Percentiles rank a stretch among this genome's conserved stretches.
These are phyloP conservation scores for Davidsoniella eucalypti DNA, from an alignment of 2,329 filamentous ascomycete species.

Conservation along the genomic window DNA sequence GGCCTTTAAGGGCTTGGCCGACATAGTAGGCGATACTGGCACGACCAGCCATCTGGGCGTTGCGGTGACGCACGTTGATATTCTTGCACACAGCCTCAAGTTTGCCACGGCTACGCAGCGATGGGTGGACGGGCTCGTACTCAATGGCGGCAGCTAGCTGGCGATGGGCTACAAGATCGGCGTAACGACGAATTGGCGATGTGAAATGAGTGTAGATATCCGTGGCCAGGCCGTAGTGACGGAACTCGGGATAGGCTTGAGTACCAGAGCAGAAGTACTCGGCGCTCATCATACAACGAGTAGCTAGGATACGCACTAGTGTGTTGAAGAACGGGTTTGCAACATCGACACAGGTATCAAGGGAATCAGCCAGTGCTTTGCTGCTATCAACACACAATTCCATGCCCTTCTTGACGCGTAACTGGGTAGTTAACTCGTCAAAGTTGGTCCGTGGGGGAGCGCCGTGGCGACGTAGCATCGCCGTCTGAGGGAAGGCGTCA, in stretches of 20 bases:
- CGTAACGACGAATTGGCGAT: slow-evolving; percentile 89
- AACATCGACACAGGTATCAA: slow-evolving; percentile 68
- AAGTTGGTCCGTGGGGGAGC: slow-evolving; percentile 93
- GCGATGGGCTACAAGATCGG: slow-evolving; percentile 85
- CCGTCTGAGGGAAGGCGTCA: slow-evolving; percentile 84
- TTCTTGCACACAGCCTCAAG: slow-evolving; percentile 94
- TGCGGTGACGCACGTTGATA: slow-evolving; percentile 93
- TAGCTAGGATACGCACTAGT: slow-evolving; percentile 89
- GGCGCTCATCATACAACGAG: slow-evolving; percentile 96
- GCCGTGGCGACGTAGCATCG: slow-evolving; percentile 79
- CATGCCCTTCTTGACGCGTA: slow-evolving; percentile 70
- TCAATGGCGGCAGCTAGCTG: slow-evolving; percentile 91
- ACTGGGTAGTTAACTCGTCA: slow-evolving; percentile 79
- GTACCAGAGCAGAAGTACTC: slow-evolving; percentile 96
- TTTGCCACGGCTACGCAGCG: slow-evolving; percentile 63
- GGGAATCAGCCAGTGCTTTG: slow-evolving; percentile 79
- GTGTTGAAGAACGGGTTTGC: slow-evolving; percentile 95
- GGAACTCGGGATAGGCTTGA: slow-evolving; percentile 83
- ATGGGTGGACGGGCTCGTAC: slow-evolving; percentile 73
- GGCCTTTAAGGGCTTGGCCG: slow-evolving; percentile 68
- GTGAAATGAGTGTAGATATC: slow-evolving; percentile 99
- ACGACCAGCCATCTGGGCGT: slow-evolving; percentile 86
- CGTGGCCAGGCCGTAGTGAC: slow-evolving; percentile 88
- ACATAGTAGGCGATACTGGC: slow-evolving; percentile 97
- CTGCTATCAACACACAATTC: slow-evolving; percentile 74